These are phyloP conservation scores for Talaromyces sp. DNA, from an alignment of 2,329 filamentous ascomycete species.

Conservation along the genomic window DNA sequence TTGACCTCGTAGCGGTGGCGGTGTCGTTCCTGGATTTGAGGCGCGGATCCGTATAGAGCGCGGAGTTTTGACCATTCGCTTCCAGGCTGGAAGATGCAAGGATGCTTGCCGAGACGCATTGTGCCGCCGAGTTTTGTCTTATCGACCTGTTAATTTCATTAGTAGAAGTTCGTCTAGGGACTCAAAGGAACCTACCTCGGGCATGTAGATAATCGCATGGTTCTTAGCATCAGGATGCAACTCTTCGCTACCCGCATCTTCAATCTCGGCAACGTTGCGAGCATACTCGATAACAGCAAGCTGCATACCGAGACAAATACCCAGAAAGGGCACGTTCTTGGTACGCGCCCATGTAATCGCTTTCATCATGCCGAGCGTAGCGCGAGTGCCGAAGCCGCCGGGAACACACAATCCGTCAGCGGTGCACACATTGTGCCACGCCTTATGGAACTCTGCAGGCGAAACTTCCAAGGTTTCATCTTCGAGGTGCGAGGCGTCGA, in stretches of 20 bases:
- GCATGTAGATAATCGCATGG: conserved; percentile 85
- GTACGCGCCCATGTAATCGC: conserved; percentile 84
- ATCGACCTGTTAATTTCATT: conserved; percentile 48
- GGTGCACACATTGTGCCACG: conserved; percentile 55
- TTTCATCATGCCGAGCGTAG: conserved; percentile 84
- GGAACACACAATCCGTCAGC: conserved; percentile 54
- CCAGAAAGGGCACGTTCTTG: conserved; percentile 76
- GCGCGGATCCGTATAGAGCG: conserved; percentile 62
- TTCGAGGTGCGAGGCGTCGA: conserved; percentile 84
- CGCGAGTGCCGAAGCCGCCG: conserved; percentile 77
- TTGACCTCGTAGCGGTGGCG: conserved; percentile 91
- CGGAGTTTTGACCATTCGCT: conserved; percentile 78
- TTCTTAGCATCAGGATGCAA: conserved; percentile 36
- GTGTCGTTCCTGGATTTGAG: conserved; percentile 66
- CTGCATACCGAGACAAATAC: conserved; percentile 91
- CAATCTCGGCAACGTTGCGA: conserved; percentile 40
- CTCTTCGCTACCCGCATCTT: conserved; percentile 11
- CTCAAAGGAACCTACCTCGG: conserved; percentile 51
- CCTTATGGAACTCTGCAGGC: conserved; percentile 62
- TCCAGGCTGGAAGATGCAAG: conserved; percentile 70
- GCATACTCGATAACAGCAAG: conserved; percentile 88
- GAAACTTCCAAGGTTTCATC: conserved; percentile 57
- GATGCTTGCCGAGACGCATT: conserved; percentile 76
- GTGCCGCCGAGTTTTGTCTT: conserved; percentile 76
- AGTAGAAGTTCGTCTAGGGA: background rate